Base-by-base conservation (phyloP, 345 rosid species). In the Aethionema arabicum region DNA sequence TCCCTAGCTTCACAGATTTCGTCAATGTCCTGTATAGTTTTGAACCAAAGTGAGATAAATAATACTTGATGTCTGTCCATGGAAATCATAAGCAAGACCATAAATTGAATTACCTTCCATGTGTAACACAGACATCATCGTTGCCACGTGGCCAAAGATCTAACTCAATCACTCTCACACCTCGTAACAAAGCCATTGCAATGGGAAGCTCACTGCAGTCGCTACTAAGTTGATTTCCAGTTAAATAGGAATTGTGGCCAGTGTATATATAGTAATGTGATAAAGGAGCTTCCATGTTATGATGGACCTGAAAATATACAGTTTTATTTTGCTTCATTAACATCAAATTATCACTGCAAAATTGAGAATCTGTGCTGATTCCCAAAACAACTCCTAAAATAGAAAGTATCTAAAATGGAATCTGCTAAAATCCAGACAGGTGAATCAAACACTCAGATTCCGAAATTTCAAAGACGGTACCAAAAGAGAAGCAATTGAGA, bases 161-260 rank as follows among this genome's bases (percentile, higher is more conserved):
- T 70, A 95, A 79, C 79, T 95, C 98, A 41, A 95, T 84, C 3
- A 88, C 98, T 68, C 99, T 78, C 21, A 90, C 93, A 11, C 98
- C 99, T 75, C 66, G 74, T 59, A 61, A 63, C 71, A 95, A 56
- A 5, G 96, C 91, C 56, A 82, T 77, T 35, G 86, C 83, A 73
- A 90, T 90, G 3, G 99, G 98, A 46, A 83, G 84, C 27, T 85
- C 98, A 52, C 97, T 95, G 75, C 96, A 88, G 16, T 90, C 91
- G 66, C 99, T 95, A 69, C 85, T 90, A 5, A 95, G 91, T 59
- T 95, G 98, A 52, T 90, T 95, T 39, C 98, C 95, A 0, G 98
- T 90, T 70, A 95, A 77, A 63, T 95, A 95, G 0, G 96, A 90
- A 68, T 90, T 95, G 68, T 90, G 99, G 16, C 98, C 96, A 8